Percentiles rank a stretch among this genome's conserved stretches.
Conservation (phyloP, 225 moss, liverwort and hornwort genomes). For the Thuidium tamariscinum region DNA sequence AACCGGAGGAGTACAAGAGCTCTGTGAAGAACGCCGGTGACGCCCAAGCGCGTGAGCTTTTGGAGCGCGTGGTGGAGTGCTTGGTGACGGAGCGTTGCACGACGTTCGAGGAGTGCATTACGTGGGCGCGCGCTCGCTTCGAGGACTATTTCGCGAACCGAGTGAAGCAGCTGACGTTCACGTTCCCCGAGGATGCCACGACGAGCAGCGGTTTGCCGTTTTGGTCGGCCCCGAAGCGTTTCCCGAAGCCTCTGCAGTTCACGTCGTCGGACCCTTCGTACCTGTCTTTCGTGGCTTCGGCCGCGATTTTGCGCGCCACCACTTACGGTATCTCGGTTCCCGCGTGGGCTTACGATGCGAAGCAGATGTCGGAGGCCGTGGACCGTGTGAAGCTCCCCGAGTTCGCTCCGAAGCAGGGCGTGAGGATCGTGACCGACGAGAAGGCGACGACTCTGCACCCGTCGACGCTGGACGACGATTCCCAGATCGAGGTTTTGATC, state of each 20-base stretch:
- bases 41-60: conserved; percentile 77
- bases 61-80: conserved; percentile 90
- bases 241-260: conserved; percentile 49
- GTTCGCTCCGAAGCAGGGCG: conserved; percentile 50
- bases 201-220: conserved; percentile 49
- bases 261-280: conserved; percentile 31
- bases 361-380: conserved; percentile 32
- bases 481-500: conserved; percentile 43
- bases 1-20: conserved; percentile 74
- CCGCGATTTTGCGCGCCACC: conserved; percentile 37
- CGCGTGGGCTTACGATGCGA: conserved; percentile 34
- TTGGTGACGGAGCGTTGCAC: conserved; percentile 73
- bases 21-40: conserved; percentile 69
- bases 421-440: conserved; percentile 50
- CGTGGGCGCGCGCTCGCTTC: conserved; percentile 60
- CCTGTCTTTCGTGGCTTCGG: conserved; percentile 44
- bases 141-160: conserved; percentile 55
- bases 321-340: conserved; percentile 33
- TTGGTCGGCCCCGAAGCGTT: conserved; percentile 67
- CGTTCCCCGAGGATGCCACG: conserved; percentile 41
- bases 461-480: conserved; percentile 40
- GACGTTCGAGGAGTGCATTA: conserved; percentile 68
- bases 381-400: conserved; percentile 25
- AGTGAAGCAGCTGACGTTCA: conserved; percentile 56
- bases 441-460: conserved; percentile 34